A percentile compares a stretch with the other conserved stretches of the same genome.
These are phyloP conservation scores for Drechslerella stenobrocha DNA, from an alignment of 2,329 filamentous ascomycete species.

Conservation along the genomic window DNA sequence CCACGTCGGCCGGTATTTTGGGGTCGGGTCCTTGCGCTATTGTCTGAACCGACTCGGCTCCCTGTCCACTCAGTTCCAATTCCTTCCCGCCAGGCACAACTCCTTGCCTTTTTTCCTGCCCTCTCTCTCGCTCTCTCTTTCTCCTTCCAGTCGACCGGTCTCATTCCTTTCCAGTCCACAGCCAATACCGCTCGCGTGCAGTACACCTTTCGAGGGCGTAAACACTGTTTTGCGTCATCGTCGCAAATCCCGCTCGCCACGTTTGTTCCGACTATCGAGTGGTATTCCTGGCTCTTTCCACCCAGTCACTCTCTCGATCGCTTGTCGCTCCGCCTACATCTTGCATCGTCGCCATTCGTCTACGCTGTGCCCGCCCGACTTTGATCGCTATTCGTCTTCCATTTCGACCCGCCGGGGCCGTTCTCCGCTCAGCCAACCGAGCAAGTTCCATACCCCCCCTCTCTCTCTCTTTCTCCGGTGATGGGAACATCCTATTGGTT, in stretches of 20 bases:
- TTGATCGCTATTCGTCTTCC: constrained; percentile 1
- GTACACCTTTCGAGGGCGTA: constrained; percentile 52
- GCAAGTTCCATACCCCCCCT: too few species aligned
- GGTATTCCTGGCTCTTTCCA: constrained; percentile 6
- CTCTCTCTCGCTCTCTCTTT: constrained; percentile 47
- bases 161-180: constrained; percentile 49
- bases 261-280: constrained; percentile 30
- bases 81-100: constrained; percentile 32
- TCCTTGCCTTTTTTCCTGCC: constrained; percentile 50
- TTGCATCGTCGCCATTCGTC: too few species aligned
- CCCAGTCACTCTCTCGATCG: not conserved
- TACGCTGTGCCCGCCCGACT: constrained; percentile 1
- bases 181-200: constrained; percentile 36
- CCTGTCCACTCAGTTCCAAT: constrained; percentile 48
- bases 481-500: too few species aligned
- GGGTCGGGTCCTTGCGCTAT: constrained; percentile 40
- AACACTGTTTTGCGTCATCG: constrained; percentile 38
- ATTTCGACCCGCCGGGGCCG: not conserved
- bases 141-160: constrained; percentile 27
- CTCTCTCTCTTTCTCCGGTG: too few species aligned
- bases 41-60: constrained; percentile 49
- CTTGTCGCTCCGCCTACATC: not conserved
- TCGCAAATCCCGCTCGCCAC: constrained; percentile 30
- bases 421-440: too few species aligned
- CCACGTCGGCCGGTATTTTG: constrained; percentile 8